phyloP scores from a whole-genome alignment of 805 yeast genomes.

The Wickerhamomyces canadensis region DNA sequence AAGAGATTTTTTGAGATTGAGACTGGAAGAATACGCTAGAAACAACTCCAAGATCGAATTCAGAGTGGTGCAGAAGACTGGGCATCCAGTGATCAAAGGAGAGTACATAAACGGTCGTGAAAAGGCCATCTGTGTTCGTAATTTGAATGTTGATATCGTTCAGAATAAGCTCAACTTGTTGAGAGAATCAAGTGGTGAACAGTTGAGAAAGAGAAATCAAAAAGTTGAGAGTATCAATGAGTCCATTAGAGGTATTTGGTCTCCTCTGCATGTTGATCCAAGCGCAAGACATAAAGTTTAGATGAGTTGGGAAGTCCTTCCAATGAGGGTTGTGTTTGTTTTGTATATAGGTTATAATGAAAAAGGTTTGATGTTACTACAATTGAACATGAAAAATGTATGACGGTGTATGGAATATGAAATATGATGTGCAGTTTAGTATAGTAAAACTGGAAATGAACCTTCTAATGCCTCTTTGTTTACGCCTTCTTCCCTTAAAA shows the following conservation, averaged over 20 bases:
- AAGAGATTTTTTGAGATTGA: constrained; percentile 55
- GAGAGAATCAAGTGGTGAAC: constrained; percentile 64
- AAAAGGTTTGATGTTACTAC: no score
- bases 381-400: neutral
- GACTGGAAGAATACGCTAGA: constrained; percentile 50
- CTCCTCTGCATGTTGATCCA: constrained; percentile 79
- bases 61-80: constrained; percentile 60
- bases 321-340: no score
- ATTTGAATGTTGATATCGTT: constrained; percentile 57
- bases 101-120: constrained; percentile 42
- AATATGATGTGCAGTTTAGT: no score
- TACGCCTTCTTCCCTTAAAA: no score
- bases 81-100: constrained; percentile 76
- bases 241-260: constrained; percentile 95
- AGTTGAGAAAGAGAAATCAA: constrained; percentile 55
- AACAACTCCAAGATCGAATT: constrained; percentile 65
- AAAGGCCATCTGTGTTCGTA: constrained; percentile 72
- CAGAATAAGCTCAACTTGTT: constrained; percentile 58
- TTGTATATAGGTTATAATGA: no score
- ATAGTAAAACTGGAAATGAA: no score
- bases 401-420: neutral
- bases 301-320: constrained; percentile 1
- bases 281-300: constrained; percentile 42
- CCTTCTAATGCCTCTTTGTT: no score
- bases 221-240: constrained; percentile 77